Percentiles rank a stretch among this genome's conserved stretches.
Evolutionary conservation across 768 basidiomycete genomes (phyloP).

Genomic region (Suillus weaverae): DNA sequence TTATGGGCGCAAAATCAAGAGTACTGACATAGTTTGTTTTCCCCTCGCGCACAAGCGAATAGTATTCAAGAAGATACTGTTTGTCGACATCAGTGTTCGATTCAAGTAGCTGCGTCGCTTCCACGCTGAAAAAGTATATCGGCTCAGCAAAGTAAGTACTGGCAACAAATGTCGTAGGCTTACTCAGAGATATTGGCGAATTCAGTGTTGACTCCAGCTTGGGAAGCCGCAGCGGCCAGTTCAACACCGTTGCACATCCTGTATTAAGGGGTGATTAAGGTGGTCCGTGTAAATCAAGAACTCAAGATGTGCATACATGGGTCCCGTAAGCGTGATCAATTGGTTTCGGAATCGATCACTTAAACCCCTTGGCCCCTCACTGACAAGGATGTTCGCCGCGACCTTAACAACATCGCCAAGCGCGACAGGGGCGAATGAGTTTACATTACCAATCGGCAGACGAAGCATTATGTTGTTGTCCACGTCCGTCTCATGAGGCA

Average conservation of each 20-base stretch:
- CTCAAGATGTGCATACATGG: constrained; percentile 6
- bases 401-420: constrained; percentile 31
- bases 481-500: constrained; percentile 29
- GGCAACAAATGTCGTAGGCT: not conserved
- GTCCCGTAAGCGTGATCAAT: constrained; percentile 26
- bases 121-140: not conserved
- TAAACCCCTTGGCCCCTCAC: constrained; percentile 31
- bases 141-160: not conserved
- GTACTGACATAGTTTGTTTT: constrained; percentile 27
- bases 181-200: constrained; percentile 26
- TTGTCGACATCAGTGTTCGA: constrained; percentile 17
- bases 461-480: constrained; percentile 26
- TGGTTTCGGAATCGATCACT: constrained; percentile 29
- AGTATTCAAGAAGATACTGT: constrained; percentile 34
- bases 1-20: not conserved
- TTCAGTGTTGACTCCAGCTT: constrained; percentile 25
- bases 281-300: not conserved
- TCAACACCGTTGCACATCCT: constrained; percentile 24
- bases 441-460: constrained; percentile 25
- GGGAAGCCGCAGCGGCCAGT: constrained; percentile 24
- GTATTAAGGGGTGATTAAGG: not conserved
- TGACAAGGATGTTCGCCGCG: constrained; percentile 26
- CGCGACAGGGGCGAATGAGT: constrained; percentile 32
- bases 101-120: constrained; percentile 22
- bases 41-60: constrained; percentile 33